These are phyloP conservation scores for Elongisporangium anandrum DNA, from an alignment of 352 stramenopile genomes.

Conservation along the genomic window DNA sequence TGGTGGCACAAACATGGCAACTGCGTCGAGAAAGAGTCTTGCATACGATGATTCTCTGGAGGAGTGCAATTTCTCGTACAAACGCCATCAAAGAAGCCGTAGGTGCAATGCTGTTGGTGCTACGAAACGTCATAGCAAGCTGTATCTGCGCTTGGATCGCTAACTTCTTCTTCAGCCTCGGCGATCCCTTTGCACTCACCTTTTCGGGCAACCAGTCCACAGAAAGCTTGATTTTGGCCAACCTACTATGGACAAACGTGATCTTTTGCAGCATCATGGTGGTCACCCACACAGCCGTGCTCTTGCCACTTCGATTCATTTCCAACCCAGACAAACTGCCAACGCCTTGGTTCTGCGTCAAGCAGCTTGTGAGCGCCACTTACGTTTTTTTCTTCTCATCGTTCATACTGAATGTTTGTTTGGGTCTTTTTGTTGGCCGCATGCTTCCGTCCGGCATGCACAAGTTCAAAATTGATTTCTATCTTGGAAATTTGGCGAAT, in stretches of 20 bases:
- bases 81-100: neutral
- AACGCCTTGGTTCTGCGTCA: constrained; percentile 10
- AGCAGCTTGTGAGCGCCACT: constrained; percentile 1
- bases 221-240: constrained; percentile 17
- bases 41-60: neutral
- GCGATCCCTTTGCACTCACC: constrained; percentile 17
- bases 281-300: constrained; percentile 13
- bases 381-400: constrained; percentile 7
- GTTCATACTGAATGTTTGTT: constrained; percentile 4
- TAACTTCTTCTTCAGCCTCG: constrained; percentile 19
- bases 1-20: too few relatives aligned
- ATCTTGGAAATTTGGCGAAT: constrained; percentile 14
- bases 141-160: constrained; percentile 16
- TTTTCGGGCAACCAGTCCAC: constrained; percentile 10
- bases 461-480: constrained; percentile 21
- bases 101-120: constrained; percentile 1
- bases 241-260: constrained; percentile 22
- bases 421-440: constrained; percentile 6
- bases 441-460: neutral
- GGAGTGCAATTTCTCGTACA: neutral
- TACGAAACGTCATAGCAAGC: constrained; percentile 20
- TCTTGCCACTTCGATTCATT: constrained; percentile 19
- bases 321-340: constrained; percentile 6
- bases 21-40: neutral
- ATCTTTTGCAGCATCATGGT: constrained; percentile 23